Conservation (phyloP, 2,329 filamentous ascomycete genomes). For the Thielaviopsis populi region DNA sequence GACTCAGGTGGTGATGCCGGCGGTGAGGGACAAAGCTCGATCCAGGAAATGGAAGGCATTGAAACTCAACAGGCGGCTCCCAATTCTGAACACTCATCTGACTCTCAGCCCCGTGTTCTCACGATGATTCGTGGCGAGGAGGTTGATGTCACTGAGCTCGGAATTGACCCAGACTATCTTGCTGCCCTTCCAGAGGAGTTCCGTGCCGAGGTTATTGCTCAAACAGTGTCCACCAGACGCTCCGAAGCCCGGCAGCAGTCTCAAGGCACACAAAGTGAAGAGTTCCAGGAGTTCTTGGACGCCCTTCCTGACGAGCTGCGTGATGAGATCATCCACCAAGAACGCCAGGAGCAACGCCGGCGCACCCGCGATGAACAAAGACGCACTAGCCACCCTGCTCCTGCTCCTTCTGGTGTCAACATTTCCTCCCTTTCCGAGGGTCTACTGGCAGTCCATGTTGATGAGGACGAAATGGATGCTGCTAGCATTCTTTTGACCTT, state of each 20-base stretch:
- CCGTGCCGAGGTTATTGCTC: conserved; percentile 86
- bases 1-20: not conserved
- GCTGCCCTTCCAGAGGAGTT: conserved; percentile 96
- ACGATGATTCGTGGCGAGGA: conserved; percentile 76
- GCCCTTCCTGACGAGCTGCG: conserved; percentile 83
- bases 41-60: conserved; percentile 56
- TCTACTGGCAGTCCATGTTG: not conserved
- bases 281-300: conserved; percentile 86
- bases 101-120: conserved; percentile 40
- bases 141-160: conserved; percentile 83
- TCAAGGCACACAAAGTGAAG: conserved; percentile 63
- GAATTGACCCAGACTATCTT: conserved; percentile 88
- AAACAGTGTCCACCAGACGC: conserved; percentile 70
- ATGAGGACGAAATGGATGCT: conserved; percentile 62
- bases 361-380: conserved; percentile 71
- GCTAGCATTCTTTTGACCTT: conserved; percentile 87
- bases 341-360: conserved; percentile 74
- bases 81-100: conserved; percentile 21
- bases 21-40: not conserved
- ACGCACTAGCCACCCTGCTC: conserved; percentile 42
- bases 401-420: conserved; percentile 20
- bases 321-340: conserved; percentile 78
- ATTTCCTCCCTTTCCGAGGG: not conserved
- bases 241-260: conserved; percentile 56
- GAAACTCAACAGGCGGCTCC: conserved; percentile 35